These are phyloP conservation scores for Pyrenopolyporus hunteri DNA, from an alignment of 495 filamentous ascomycete genomes.

Conservation along the genomic window DNA sequence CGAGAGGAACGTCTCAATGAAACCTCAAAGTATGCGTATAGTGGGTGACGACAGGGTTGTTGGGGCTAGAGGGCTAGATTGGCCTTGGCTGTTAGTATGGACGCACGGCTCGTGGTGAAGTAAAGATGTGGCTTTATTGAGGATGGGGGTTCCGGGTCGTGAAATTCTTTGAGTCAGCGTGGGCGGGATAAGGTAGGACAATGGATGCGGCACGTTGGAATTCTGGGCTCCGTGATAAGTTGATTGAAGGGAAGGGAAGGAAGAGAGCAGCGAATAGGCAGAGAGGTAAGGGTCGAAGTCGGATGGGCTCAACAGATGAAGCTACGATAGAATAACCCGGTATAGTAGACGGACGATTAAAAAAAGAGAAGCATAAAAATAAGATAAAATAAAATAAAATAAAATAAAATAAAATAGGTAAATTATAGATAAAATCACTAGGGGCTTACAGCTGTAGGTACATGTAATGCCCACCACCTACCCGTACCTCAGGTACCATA, in stretches of 20 bases:
- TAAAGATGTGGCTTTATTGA: conserved; percentile 26
- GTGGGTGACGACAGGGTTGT: conserved; percentile 17
- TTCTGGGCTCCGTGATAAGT: conserved; percentile 25
- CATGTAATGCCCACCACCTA: too few relatives aligned
- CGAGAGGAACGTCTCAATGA: conserved; percentile 7
- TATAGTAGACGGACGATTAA: too few relatives aligned
- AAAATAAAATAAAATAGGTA: too few relatives aligned
- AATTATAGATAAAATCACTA: too few relatives aligned
- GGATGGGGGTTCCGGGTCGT: conserved; percentile 19
- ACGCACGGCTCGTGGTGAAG: conserved; percentile 22
- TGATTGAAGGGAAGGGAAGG: conserved; percentile 2
- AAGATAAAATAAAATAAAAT: too few relatives aligned
- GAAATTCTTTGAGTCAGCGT: conserved; percentile 10
- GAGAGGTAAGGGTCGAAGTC: neutral
- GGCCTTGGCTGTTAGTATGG: conserved; percentile 23
- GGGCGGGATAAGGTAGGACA: conserved; percentile 20
- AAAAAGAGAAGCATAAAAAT: too few relatives aligned
- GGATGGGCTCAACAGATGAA: too few relatives aligned
- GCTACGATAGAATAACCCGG: too few relatives aligned
- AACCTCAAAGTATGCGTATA: neutral
- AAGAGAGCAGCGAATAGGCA: neutral
- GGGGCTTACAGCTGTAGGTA: too few relatives aligned
- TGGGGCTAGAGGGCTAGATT: conserved; percentile 18
- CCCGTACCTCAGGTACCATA: too few relatives aligned
- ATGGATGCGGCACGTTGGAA: conserved; percentile 34